Conservation (phyloP, 352 stramenopile species). For the Globisporangium splendens region DNA sequence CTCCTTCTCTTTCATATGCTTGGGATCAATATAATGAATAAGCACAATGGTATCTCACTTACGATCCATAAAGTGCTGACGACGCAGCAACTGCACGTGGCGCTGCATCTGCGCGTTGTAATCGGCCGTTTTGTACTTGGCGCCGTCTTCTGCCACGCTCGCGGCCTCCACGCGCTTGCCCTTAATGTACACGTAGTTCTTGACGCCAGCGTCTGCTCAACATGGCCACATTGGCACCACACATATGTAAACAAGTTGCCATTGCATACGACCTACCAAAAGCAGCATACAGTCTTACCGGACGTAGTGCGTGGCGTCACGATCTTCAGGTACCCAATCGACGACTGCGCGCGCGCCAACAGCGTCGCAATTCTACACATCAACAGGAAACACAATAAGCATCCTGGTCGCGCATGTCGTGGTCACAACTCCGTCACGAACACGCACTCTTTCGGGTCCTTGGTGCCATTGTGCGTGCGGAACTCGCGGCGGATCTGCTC, state of each 20-base stretch:
- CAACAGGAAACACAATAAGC: not conserved
- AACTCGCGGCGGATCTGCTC: conserved; percentile 79
- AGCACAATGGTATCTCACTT: conserved; percentile 33
- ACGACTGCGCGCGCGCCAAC: conserved; percentile 76
- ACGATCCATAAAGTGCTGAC: conserved; percentile 87
- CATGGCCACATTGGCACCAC: not conserved
- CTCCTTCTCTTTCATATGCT: not conserved
- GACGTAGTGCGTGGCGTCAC: conserved; percentile 64
- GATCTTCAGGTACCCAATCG: conserved; percentile 84
- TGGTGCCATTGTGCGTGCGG: conserved; percentile 48
- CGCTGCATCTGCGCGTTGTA: conserved; percentile 64
- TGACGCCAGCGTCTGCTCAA: conserved; percentile 48
- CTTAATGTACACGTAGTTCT: conserved; percentile 83
- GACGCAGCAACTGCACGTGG: conserved; percentile 73
- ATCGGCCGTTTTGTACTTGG: conserved; percentile 70
- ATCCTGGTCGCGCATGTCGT: not conserved
- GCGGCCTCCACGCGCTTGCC: conserved; percentile 60
- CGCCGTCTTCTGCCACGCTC: conserved; percentile 42
- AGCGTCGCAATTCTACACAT: conserved; percentile 51
- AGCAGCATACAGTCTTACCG: conserved; percentile 25
- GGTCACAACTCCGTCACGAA: too few species aligned
- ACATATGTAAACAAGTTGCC: conserved; percentile 1
- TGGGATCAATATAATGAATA: not conserved
- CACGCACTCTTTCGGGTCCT: conserved; percentile 68
- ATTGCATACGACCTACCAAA: too few species aligned